Conservation (phyloP, 2,329 filamentous ascomycete genomes). For the Arachnomyces sp. region DNA sequence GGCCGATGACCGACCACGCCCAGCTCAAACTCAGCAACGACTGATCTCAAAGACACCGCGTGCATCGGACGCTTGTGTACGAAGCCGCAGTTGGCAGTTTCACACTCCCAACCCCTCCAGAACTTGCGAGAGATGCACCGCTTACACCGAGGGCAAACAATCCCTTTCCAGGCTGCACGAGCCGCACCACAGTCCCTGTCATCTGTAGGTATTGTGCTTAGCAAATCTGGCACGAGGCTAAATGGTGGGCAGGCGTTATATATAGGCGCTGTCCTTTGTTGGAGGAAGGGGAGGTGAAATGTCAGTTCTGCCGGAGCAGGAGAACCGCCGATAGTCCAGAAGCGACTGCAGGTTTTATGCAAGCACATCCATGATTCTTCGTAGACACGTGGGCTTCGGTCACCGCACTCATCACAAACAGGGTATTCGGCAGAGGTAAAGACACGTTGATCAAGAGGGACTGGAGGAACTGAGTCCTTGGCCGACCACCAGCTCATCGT, state of each 20-base stretch:
- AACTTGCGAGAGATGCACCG: slow-evolving; percentile 53
- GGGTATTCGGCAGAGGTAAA: slow-evolving; percentile 15
- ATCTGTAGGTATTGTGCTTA: slow-evolving; percentile 30
- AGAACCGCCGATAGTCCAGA: slow-evolving; percentile 45
- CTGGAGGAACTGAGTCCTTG: slow-evolving; percentile 20
- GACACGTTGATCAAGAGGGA: slow-evolving; percentile 23
- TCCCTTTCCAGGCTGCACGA: slow-evolving; percentile 50
- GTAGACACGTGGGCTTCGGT: slow-evolving; percentile 28
- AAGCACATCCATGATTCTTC: slow-evolving; percentile 54
- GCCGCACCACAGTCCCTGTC: slow-evolving; percentile 40
- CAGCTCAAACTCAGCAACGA: slow-evolving; percentile 25
- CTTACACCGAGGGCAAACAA: slow-evolving; percentile 59
- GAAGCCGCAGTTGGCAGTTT: slow-evolving; percentile 45
- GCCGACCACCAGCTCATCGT: slow-evolving; percentile 54
- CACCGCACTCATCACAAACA: slow-evolving; percentile 37
- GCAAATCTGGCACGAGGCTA: slow-evolving; percentile 33
- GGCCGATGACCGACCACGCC: slow-evolving; percentile 15
- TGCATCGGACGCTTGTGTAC: slow-evolving; percentile 23
- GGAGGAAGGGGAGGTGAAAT: slow-evolving; percentile 54
- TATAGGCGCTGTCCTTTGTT: slow-evolving; percentile 42
- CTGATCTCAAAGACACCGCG: slow-evolving; percentile 23
- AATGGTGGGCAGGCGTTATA: slow-evolving; percentile 29
- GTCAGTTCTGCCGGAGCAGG: slow-evolving; percentile 23
- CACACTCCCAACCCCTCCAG: slow-evolving; percentile 59
- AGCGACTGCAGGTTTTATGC: slow-evolving; percentile 42